Base-by-base conservation (phyloP, 352 stramenopile species). In the Pythium aquatile region DNA sequence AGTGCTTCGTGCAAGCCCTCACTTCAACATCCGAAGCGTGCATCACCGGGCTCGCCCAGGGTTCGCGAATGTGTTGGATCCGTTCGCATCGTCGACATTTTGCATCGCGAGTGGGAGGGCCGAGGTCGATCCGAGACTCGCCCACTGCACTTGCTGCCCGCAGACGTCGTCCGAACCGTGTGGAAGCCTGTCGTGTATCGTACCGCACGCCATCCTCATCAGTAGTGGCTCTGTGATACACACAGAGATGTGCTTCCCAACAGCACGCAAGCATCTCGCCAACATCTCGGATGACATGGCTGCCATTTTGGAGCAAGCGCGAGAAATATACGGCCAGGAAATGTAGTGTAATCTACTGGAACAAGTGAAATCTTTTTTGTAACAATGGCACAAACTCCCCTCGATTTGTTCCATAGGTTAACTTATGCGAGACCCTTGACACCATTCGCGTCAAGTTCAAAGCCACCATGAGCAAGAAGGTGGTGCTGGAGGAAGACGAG, bases 401-500 rank as follows among this genome's bases (percentile, higher is more conserved):
- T 6, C 17, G 7, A 29, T 52, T 52, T 52, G n/a, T 52, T 26
- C 28, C 32, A 20, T 1, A n/a, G 35, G 59, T 65, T 55, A 57
- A 67, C 51, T 16, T 60, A 61, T 28, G 42, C 57, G 67, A 66
- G 64, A 49, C 26, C 58, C 17, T 6, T 24, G 20, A 58, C 39
- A 5, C 46, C 10, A 20, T 44, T 35, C 32, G 32, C 32, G 32
- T 9, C 17, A 44, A 55, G 14, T 32, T 6, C 11, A 37, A 48
- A 44, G 20, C n/a, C 11, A 37, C 30, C 2, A 73, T 66, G 72
- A 66, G 26, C 35, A 78, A 83, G 65, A 76, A 81, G 62, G 70
- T 92, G 59, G 71, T 93, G 68, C 70, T 95, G 32, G 85, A 95
- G 47, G 87, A 95, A 65, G 87, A 95, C 17, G 72, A 76, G 61